Evolutionary conservation across 495 filamentous ascomycete genomes (phyloP).

Genomic region (Aspergillus cavernicola): DNA sequence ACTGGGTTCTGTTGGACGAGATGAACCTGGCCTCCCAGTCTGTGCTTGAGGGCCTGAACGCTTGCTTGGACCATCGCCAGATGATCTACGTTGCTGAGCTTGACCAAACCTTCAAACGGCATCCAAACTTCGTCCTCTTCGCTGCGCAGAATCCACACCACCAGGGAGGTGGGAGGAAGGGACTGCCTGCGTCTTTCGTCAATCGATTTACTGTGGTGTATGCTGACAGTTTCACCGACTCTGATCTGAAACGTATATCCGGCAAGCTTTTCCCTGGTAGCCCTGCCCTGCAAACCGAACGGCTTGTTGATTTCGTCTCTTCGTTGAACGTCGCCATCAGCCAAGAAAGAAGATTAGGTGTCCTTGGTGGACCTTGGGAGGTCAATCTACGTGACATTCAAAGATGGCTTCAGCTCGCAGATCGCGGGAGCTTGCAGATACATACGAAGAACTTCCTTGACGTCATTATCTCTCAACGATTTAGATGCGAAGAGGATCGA

Average conservation of each 20-base stretch:
- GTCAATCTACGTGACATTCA: conserved; percentile 92
- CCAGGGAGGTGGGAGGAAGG: conserved; percentile 94
- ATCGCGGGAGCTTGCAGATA: conserved; percentile 44
- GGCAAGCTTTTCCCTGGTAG: conserved; percentile 66
- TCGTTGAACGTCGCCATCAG: conserved; percentile 67
- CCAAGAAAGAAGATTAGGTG: conserved; percentile 61
- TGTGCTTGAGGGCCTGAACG: conserved; percentile 94
- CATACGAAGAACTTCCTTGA: conserved; percentile 68
- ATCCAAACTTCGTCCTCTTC: conserved; percentile 87
- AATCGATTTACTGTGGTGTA: conserved; percentile 98
- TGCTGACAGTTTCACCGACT: conserved; percentile 76
- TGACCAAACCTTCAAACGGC: conserved; percentile 84
- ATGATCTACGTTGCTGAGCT: conserved; percentile 94
- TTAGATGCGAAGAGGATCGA: conserved; percentile 68
- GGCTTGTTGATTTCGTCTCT: conserved; percentile 77
- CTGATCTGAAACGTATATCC: conserved; percentile 81
- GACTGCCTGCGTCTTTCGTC: conserved; percentile 90
- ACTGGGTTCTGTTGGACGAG: conserved; percentile 96
- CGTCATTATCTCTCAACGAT: conserved; percentile 83
- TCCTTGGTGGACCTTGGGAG: conserved; percentile 91
- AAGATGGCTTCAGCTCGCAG: conserved; percentile 77
- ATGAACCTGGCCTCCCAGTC: conserved; percentile 99
- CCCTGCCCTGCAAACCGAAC: conserved; percentile 49
- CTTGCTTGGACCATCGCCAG: conserved; percentile 94
- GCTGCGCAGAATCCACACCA: conserved; percentile 97